A percentile compares a stretch with the other conserved stretches of the same genome.
Conservation (phyloP, 768 basidiomycete genomes). For the Hericium erinaceus region DNA sequence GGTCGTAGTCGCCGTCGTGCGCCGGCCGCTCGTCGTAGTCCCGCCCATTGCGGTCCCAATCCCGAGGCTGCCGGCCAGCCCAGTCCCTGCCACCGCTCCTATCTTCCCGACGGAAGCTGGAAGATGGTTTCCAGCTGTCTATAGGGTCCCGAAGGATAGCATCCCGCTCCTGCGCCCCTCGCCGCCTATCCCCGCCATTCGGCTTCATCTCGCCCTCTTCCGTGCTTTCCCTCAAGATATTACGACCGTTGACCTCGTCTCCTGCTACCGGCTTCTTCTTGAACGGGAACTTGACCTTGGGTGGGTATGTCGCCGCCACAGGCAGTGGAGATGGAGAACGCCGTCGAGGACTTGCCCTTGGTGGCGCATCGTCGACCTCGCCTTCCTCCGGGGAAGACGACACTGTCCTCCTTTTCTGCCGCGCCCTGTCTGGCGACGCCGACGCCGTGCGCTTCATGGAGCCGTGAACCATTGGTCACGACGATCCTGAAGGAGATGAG, state of each 20-base stretch:
- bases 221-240: neutral
- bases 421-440: slow-evolving; percentile 36
- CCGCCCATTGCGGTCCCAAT: slow-evolving; percentile 34
- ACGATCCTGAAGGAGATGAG: neutral
- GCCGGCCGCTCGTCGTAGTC: slow-evolving; percentile 27
- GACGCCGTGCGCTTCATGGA: slow-evolving; percentile 50
- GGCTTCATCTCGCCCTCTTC: neutral
- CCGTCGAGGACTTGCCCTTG: slow-evolving; percentile 9
- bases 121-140: neutral
- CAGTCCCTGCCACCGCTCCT: neutral
- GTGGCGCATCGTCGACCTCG: slow-evolving; percentile 57
- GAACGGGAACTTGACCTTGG: slow-evolving; percentile 68
- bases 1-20: slow-evolving; percentile 17
- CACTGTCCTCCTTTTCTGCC: slow-evolving; percentile 45
- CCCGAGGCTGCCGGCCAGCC: slow-evolving; percentile 9
- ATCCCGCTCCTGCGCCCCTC: neutral
- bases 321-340: slow-evolving; percentile 13
- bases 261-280: slow-evolving; percentile 34
- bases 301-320: slow-evolving; percentile 24
- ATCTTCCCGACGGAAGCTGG: neutral
- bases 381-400: slow-evolving; percentile 73
- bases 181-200: neutral
- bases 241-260: neutral
- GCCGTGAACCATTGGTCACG: slow-evolving; percentile 6
- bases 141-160: neutral